Evolutionary conservation across 2,329 filamentous ascomycete genomes (phyloP).

Genomic region (Penicillium paneum): DNA sequence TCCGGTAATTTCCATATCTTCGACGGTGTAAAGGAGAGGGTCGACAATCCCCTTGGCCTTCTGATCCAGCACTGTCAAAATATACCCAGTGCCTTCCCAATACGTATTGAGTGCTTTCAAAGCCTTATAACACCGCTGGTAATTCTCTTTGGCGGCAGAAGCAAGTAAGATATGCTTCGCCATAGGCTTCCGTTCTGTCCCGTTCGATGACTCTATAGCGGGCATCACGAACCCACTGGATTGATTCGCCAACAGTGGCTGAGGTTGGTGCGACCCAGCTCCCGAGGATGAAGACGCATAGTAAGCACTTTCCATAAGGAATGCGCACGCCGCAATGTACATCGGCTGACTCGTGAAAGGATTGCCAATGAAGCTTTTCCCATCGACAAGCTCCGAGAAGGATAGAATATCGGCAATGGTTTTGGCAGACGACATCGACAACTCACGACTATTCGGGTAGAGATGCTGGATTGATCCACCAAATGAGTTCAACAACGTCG

Average conservation of each 20-base stretch:
- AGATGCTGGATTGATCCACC: constrained; percentile 67
- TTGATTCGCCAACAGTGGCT: constrained; percentile 31
- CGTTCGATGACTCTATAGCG: constrained; percentile 28
- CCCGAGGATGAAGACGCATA: constrained; percentile 65
- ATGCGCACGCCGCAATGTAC: constrained; percentile 86
- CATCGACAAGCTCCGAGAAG: constrained; percentile 80
- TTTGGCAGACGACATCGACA: constrained; percentile 84
- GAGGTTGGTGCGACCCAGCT: constrained; percentile 51
- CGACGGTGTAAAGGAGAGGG: constrained; percentile 61
- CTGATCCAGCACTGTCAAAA: constrained; percentile 79
- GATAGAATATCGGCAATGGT: constrained; percentile 86
- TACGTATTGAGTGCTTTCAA: constrained; percentile 76
- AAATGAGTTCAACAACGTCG: constrained; percentile 76
- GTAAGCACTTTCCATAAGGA: constrained; percentile 75
- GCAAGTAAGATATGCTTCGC: constrained; percentile 72
- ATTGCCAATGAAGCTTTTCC: constrained; percentile 81
- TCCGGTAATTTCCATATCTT: constrained; percentile 73
- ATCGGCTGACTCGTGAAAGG: constrained; percentile 89
- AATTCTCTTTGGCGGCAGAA: constrained; percentile 79
- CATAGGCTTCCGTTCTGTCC: constrained; percentile 33
- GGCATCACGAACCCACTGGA: constrained; percentile 37
- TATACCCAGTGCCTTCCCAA: constrained; percentile 85
- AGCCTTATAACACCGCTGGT: constrained; percentile 81
- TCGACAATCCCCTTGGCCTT: constrained; percentile 85
- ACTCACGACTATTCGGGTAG: constrained; percentile 73